Evolutionary conservation across 2,329 filamentous ascomycete species (phyloP), one percentile per base, ranked within the genome.

Genomic region (Aspergillus sp.): DNA sequence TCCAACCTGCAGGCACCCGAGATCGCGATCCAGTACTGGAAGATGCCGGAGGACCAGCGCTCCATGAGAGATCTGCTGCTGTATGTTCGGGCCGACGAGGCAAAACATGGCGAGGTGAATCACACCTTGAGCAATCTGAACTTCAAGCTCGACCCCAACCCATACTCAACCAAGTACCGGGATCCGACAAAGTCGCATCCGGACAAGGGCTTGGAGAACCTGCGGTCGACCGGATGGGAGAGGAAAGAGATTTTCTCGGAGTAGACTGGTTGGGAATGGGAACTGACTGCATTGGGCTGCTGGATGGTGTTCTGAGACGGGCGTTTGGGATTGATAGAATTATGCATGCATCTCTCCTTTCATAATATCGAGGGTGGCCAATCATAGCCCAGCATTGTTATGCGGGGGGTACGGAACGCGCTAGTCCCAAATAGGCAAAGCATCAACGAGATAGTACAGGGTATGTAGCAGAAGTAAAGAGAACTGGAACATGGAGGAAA

Each of bases 31-130:
- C 72, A 78, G 44, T 98, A 98, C 63, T 98, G 88, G 86, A 77
- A 83, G 26, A 95, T 98, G 78, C 86, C 88, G 0, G 80, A 94
- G 56, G 82, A 77, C 2, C 69, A 81, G 36, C 74, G 80, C 15
- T 83, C 78, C 2, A 94, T 98, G 84, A 75, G 72, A 48, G 86
- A 96, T 52, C 62, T 96, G 40, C 71, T 96, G 32, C 64, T 91
- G 31, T 95, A 96, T 57, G 83, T 95, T 45, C 74, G 88, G 17
- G 84, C 82, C n/a, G 83, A 89, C 52, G 86, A 94, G 60, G 84
- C 84, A 3, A 83, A 84, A 56, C 86, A 93, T 53, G 74, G 91
- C 20, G 91, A 94, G 53, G 89, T 96, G 48, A 96, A 98, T 63
- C 91, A 98, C 58, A 96, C 91, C 0, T 64, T 98, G 26, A 78